Conservation (phyloP, 257 asterid species). For the Coffea canephora region DNA sequence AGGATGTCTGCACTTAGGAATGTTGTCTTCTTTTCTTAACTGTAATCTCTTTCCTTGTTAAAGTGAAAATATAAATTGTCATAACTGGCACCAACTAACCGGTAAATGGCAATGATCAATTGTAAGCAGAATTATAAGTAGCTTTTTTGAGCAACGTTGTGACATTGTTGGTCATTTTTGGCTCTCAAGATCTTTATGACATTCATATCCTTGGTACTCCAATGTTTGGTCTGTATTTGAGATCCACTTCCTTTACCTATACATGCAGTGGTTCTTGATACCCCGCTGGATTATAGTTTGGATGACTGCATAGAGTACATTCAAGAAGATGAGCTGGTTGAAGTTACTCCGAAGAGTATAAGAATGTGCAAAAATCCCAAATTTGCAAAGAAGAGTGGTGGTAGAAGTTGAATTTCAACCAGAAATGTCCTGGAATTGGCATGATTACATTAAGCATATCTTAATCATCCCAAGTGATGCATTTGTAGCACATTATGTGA, state of each 20-base stretch:
- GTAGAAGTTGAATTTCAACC: conserved; percentile 14
- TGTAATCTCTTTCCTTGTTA: background rate
- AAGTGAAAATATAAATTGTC: background rate
- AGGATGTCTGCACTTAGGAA: background rate
- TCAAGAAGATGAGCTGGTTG: conserved; percentile 99
- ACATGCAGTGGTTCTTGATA: conserved; percentile 76
- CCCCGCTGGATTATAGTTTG: conserved; percentile 77
- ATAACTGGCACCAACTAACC: background rate
- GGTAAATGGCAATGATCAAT: background rate
- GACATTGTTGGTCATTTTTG: background rate
- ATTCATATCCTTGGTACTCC: background rate
- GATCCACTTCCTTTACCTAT: conserved; percentile 21
- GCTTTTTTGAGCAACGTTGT: background rate
- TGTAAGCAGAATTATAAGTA: background rate
- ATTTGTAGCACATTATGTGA: background rate
- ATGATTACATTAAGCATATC: background rate
- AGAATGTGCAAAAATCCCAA: conserved; percentile 92
- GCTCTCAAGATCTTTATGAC: background rate
- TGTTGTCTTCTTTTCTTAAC: background rate
- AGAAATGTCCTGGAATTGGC: conserved; percentile 3
- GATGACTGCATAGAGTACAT: conserved; percentile 99
- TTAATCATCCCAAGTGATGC: conserved; percentile 1
- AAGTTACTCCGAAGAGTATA: conserved; percentile 84
- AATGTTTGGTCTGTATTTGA: background rate
- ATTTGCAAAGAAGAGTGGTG: conserved; percentile 48